phyloP scores from a whole-genome alignment of 2,329 filamentous ascomycete species.

The Madurella fahalii region DNA sequence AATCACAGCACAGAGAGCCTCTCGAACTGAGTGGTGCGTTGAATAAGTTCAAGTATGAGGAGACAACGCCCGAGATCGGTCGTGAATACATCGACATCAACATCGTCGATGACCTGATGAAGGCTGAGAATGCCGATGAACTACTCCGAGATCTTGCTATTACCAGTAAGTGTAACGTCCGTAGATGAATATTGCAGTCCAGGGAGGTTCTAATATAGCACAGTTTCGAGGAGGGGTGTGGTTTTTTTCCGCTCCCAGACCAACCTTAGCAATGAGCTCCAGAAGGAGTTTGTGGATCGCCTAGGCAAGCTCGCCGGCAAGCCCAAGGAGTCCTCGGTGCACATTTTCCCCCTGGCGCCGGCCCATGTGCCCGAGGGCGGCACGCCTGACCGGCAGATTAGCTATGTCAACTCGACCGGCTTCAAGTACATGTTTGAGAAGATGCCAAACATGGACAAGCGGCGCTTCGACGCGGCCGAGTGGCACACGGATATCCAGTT shows the following conservation, averaged over 20 bases:
- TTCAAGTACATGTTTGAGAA: slow-evolving; percentile 44
- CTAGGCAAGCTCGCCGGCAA: slow-evolving; percentile 57
- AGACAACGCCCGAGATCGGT: no score
- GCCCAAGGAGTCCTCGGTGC: slow-evolving; percentile 50
- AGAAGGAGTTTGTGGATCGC: slow-evolving; percentile 61
- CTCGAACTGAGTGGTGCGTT: no score
- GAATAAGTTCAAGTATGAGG: no score
- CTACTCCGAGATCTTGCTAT: no score
- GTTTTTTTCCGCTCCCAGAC: slow-evolving; percentile 67
- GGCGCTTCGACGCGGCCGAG: slow-evolving; percentile 43
- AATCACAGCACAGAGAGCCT: no score
- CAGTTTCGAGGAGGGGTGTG: slow-evolving; percentile 65
- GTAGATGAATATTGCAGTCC: no score
- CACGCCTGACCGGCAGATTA: slow-evolving; percentile 54
- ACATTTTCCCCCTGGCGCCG: slow-evolving; percentile 58
- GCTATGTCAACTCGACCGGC: slow-evolving; percentile 57
- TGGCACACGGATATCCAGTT: slow-evolving; percentile 66
- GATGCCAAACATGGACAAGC: slow-evolving; percentile 32
- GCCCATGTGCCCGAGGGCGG: slow-evolving; percentile 49
- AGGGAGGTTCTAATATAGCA: no score
- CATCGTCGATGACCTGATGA: no score
- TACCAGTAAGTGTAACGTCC: no score
- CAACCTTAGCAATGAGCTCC: slow-evolving; percentile 55
- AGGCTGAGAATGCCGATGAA: no score
- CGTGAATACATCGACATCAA: no score